These are phyloP conservation scores for Aureobasidium sp. DNA, from an alignment of 2,329 filamentous ascomycete species.

Conservation along the genomic window DNA sequence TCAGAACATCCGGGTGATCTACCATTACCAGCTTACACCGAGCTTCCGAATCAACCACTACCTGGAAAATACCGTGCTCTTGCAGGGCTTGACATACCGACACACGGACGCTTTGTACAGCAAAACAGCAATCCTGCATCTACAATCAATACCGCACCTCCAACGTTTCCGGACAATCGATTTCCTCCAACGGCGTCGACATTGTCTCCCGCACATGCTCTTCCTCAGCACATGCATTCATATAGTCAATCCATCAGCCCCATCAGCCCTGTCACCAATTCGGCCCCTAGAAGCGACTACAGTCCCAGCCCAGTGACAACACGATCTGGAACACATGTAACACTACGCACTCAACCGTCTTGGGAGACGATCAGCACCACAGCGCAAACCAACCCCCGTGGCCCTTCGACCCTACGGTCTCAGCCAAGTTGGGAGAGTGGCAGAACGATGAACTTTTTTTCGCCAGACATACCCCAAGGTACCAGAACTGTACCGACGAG, in stretches of 20 bases:
- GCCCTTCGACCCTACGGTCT: constrained; percentile 4
- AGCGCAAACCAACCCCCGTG: constrained; percentile 5
- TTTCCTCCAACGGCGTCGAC: background rate
- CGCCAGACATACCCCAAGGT: background rate
- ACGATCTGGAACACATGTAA: background rate
- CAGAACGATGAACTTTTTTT: background rate
- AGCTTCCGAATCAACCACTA: constrained; percentile 40
- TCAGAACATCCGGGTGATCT: constrained; percentile 63
- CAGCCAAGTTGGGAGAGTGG: background rate
- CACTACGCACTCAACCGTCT: constrained; percentile 17
- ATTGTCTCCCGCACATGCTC: constrained; percentile 22
- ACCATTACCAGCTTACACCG: constrained; percentile 68
- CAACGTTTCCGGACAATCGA: background rate
- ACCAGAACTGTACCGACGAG: background rate
- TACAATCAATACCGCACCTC: constrained; percentile 12
- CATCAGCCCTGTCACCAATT: constrained; percentile 16
- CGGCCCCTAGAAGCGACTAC: constrained; percentile 19
- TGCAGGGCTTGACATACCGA: constrained; percentile 27
- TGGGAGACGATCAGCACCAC: constrained; percentile 11
- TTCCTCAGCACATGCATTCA: constrained; percentile 25
- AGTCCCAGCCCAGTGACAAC: constrained; percentile 13
- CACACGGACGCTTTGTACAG: background rate
- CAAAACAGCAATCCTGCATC: background rate
- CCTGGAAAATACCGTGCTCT: constrained; percentile 28
- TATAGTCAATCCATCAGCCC: constrained; percentile 14